Evolutionary conservation across 257 asterid genomes (phyloP).

Genomic region (Solanum bulbocastanum): DNA sequence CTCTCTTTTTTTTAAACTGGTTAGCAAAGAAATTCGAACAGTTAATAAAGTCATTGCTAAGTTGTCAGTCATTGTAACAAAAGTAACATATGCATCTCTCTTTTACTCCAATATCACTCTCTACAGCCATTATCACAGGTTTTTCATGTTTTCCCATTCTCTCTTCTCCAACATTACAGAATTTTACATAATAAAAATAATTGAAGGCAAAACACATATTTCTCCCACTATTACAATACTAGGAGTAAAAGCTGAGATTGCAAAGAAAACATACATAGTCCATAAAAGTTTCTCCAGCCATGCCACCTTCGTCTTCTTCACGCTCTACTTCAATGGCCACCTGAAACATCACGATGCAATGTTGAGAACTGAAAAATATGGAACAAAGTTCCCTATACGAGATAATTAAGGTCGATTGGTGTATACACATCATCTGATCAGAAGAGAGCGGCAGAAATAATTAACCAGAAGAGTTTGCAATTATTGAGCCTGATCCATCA

Average conservation of each 20-base stretch:
- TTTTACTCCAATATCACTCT: neutral
- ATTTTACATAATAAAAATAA: neutral
- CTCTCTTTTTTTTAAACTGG: neutral
- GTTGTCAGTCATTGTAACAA: neutral
- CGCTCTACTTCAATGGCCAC: conserved; percentile 93
- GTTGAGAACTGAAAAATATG: neutral
- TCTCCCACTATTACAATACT: neutral
- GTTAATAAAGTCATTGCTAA: neutral
- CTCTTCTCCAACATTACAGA: neutral
- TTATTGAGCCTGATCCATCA: neutral
- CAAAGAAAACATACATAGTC: conserved; percentile 55
- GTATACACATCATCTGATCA: neutral
- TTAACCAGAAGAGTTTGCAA: neutral
- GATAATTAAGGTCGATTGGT: neutral
- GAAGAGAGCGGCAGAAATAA: neutral
- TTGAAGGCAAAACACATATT: neutral
- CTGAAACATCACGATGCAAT: conserved; percentile 26
- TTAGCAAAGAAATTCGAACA: neutral
- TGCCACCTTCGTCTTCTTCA: conserved; percentile 98
- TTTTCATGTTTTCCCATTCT: neutral
- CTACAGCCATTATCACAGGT: neutral
- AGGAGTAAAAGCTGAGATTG: neutral
- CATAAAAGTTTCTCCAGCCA: conserved; percentile 89
- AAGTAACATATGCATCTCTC: neutral
- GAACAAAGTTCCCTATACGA: conserved; percentile 1